Base-by-base conservation (phyloP, 495 filamentous ascomycete species). In the Penicillium lividum region DNA sequence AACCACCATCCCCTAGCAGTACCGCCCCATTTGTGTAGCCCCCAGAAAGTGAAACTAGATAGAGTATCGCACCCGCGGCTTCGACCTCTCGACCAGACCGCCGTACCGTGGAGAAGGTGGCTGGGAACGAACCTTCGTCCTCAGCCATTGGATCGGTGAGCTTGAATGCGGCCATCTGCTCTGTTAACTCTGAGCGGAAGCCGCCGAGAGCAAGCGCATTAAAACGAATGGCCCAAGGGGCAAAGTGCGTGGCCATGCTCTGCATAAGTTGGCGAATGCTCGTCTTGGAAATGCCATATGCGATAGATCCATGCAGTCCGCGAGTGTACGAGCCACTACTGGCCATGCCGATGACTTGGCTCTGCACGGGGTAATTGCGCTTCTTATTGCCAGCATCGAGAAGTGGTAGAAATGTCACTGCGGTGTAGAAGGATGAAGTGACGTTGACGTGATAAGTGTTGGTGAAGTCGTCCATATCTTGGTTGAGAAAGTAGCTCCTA, bases 131-230 rank as follows among this genome's bases (percentile, higher is more conserved):
- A 7, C 42, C 42, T n/a, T 45, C 42, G 7, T 7, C 42, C 5
- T 6, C 16, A n/a, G 16, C 7, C 7, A 7, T n/a, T 22, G 5
- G 7, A 45, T 45, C 42, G 42, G 7, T n/a, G 7, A 45, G n/a
- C 16, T 5, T 45, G 16, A n/a, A n/a, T n/a, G 42, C 42, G 42
- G 16, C 42, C 42, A 45, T n/a, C n/a, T n/a, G n/a, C n/a, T n/a
- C n/a, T n/a, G n/a, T 45, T 22, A 45, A n/a, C 16, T 45, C 42
- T n/a, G 42, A 45, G 6, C 42, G 42, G 16, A 45, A 45, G 42
- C 42, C 16, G 7, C 42, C 42, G 7, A n/a, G 42, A 16, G 42
- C 16, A 45, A 45, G 7, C 42, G 42, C 42, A 16, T 45, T 45
- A n/a, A n/a, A n/a, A n/a, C n/a, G n/a, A n/a, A n/a, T n/a, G n/a